Percentiles rank a stretch among this genome's conserved stretches.
phyloP scores from a whole-genome alignment of 495 filamentous ascomycete species.

The Tuber borchii region DNA sequence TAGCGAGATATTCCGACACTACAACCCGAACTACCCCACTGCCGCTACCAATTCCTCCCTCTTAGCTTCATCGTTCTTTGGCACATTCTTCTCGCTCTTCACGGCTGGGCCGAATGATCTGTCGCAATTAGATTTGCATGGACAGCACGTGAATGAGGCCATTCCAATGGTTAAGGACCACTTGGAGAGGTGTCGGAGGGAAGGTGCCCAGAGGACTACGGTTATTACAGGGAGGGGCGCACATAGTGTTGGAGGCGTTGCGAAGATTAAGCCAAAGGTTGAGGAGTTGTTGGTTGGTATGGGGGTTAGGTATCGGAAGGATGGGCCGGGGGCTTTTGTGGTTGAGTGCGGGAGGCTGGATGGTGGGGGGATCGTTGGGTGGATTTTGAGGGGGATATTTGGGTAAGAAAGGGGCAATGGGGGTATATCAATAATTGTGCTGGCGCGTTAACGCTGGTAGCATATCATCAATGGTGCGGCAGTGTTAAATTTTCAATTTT shows the following conservation, averaged over 20 bases:
- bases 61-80: neutral
- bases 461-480: neutral
- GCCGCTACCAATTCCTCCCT: neutral
- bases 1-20: constrained; percentile 14
- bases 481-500: neutral
- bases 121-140: constrained; percentile 28
- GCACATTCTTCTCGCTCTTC: neutral
- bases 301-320: constrained; percentile 52
- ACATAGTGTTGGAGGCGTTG: constrained; percentile 32
- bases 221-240: constrained; percentile 35
- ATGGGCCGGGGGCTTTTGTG: constrained; percentile 35
- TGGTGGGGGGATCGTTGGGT: constrained; percentile 9
- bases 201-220: constrained; percentile 20
- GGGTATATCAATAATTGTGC: neutral
- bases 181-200: constrained; percentile 18
- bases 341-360: constrained; percentile 20
- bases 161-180: constrained; percentile 22
- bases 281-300: constrained; percentile 44
- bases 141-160: constrained; percentile 34
- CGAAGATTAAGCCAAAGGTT: constrained; percentile 35
- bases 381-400: constrained; percentile 24
- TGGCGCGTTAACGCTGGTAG: neutral
- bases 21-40: constrained; percentile 22
- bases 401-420: neutral
- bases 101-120: neutral